These are phyloP conservation scores for Aureobasidium sp. DNA, from an alignment of 2,329 filamentous ascomycete genomes.

Conservation along the genomic window DNA sequence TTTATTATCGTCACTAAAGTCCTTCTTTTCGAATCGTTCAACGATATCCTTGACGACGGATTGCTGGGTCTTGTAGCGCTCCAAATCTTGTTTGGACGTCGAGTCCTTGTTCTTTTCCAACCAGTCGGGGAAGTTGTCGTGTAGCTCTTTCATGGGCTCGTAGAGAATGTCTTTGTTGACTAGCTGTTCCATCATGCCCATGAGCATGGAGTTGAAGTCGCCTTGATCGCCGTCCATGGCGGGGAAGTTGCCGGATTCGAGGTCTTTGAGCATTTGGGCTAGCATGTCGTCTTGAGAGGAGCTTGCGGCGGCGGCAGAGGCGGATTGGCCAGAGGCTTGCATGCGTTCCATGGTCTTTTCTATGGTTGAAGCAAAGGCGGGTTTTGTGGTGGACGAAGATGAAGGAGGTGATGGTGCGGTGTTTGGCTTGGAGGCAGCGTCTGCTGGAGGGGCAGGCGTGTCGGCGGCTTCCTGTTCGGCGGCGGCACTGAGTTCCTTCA, in stretches of 20 bases:
- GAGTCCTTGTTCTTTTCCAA: conserved; percentile 66
- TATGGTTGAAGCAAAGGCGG: conserved; percentile 81
- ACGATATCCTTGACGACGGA: conserved; percentile 78
- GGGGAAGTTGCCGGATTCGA: conserved; percentile 56
- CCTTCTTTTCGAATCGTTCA: conserved; percentile 71
- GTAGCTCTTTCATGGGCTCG: conserved; percentile 95
- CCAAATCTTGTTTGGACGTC: conserved; percentile 59
- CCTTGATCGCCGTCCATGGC: conserved; percentile 56
- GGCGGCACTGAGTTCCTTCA: conserved; percentile 56
- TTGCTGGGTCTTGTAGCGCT: conserved; percentile 75
- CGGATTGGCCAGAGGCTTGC: conserved; percentile 79
- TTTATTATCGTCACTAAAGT: conserved; percentile 74
- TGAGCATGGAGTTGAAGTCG: conserved; percentile 87
- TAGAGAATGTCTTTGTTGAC: conserved; percentile 98
- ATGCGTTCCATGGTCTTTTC: conserved; percentile 92
- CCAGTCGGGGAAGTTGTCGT: conserved; percentile 89
- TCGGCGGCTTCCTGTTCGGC: conserved; percentile 25
- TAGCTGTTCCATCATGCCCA: conserved; percentile 98
- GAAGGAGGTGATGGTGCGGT: conserved; percentile 19
- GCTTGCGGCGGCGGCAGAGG: conserved; percentile 52
- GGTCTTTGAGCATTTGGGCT: conserved; percentile 84
- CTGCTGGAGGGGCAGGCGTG: not conserved
- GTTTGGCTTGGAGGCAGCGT: conserved; percentile 19
- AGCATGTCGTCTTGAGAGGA: conserved; percentile 67
- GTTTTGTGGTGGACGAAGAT: conserved; percentile 16